Evolutionary conservation across 179 eudicot genomes (phyloP), one percentile per base, ranked within the genome.

Genomic region (Sideroxylon spinosum): DNA sequence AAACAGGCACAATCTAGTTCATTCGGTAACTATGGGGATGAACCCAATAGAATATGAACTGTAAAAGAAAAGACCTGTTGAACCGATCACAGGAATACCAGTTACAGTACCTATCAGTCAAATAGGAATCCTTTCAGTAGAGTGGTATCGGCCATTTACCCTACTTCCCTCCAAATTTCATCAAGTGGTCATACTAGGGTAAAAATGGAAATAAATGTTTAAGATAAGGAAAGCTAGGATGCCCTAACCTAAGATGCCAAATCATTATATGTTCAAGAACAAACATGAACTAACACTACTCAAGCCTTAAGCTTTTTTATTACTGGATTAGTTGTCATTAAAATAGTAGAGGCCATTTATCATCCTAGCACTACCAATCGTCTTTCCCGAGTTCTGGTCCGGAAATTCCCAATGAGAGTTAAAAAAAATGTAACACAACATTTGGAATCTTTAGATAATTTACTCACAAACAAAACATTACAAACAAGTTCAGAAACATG

Each of bases 241-340:
- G 63, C 8, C 77, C 74, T 70, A 70, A 16, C 7, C 74, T 70
- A 70, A 19, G 11, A 20, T 70, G 74, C 56, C 74, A 70, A 70
- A 70, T 9, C 74, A 70, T 70, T 48, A 70, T 70, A 48, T 70
- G 57, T 3, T 70, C 28, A 9, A 0, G 1, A 70, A 19, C 28
- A 7, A 4, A 20, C 9, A 70, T 46, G 74, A 48, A 48, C 74
- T 7, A 20, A 48, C 28, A 48, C 57, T 70, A 46, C 57, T n/a
- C n/a, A 59, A 59, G 16, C 63, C 23, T 1, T 59, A 23, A 59
- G n/a, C 22, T 16, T 16, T 59, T 59, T 48, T 70, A 17, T 70
- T 48, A 2, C 17, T 70, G 16, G 17, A 49, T 25, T 6, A 16
- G n/a, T 19, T n/a, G 23, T 19, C 63, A 59, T 70, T 57, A 70